phyloP scores from a whole-genome alignment of 192 early-diverging fungal genomes.

The Coemansia sp. region DNA sequence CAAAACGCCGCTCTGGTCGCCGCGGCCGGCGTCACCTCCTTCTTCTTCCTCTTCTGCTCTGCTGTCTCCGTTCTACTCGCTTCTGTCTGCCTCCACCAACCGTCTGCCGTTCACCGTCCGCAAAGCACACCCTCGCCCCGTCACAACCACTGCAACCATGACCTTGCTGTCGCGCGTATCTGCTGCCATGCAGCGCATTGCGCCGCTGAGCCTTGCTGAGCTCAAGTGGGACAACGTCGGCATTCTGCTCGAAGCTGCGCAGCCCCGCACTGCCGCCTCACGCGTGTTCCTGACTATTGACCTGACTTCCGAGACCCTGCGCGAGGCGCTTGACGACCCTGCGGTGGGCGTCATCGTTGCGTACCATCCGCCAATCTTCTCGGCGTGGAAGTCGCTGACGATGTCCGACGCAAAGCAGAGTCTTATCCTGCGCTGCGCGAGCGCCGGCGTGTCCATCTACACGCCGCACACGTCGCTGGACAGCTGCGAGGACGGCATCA shows the following conservation, averaged over 20 bases:
- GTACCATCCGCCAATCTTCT: conserved; percentile 95
- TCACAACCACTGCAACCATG: conserved; percentile 21
- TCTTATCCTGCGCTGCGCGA: conserved; percentile 79
- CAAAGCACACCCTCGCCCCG: conserved; percentile 26
- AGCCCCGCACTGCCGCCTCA: conserved; percentile 66
- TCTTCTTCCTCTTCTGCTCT: conserved; percentile 8
- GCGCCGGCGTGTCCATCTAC: conserved; percentile 84
- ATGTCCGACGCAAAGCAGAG: conserved; percentile 76
- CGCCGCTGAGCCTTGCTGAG: conserved; percentile 81
- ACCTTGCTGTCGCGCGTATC: conserved; percentile 46
- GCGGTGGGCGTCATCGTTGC: conserved; percentile 84
- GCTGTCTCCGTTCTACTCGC: conserved; percentile 1
- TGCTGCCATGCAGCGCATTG: conserved; percentile 76
- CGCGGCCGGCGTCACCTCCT: conserved; percentile 3
- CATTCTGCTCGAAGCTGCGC: conserved; percentile 81
- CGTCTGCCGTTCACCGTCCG: conserved; percentile 44
- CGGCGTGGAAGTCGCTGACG: conserved; percentile 73
- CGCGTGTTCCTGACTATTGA: conserved; percentile 92
- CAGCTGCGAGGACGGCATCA: conserved; percentile 73
- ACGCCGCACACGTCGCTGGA: conserved; percentile 92
- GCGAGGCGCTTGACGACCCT: conserved; percentile 75
- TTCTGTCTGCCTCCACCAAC: conserved; percentile 4
- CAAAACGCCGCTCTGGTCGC: conserved; percentile 5
- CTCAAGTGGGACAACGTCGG: conserved; percentile 93
- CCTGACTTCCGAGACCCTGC: conserved; percentile 73